Conservation (phyloP, 2,329 filamentous ascomycete species). For the Sodiomyces alkalinus region DNA sequence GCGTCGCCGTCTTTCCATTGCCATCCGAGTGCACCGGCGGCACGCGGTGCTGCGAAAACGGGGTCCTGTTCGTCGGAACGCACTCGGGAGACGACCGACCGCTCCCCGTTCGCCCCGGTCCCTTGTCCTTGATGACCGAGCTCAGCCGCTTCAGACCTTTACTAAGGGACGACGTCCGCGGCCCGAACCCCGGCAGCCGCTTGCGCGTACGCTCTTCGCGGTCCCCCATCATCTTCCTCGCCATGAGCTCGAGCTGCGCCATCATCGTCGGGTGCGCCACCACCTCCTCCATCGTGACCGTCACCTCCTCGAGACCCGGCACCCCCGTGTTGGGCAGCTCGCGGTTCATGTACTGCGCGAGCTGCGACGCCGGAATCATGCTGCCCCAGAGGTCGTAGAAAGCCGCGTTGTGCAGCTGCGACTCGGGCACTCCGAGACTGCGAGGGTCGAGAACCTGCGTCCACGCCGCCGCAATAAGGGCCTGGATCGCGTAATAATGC, state of each 20-base stretch:
- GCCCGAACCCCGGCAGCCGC: constrained; percentile 8
- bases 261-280: constrained; percentile 34
- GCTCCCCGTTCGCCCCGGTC: not conserved
- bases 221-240: constrained; percentile 8
- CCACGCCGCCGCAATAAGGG: constrained; percentile 28
- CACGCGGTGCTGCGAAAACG: not conserved
- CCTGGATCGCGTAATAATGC: constrained; percentile 24
- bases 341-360: constrained; percentile 28
- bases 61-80: not conserved
- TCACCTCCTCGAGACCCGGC: constrained; percentile 20
- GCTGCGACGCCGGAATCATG: constrained; percentile 29
- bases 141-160: constrained; percentile 5
- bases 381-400: constrained; percentile 37
- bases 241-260: constrained; percentile 29
- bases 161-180: constrained; percentile 6
- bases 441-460: constrained; percentile 24
- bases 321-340: constrained; percentile 21
- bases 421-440: constrained; percentile 21
- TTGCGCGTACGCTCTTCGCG: constrained; percentile 6
- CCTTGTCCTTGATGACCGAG: constrained; percentile 1
- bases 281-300: constrained; percentile 30
- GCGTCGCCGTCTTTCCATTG: not conserved
- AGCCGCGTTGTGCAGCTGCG: constrained; percentile 25
- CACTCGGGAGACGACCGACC: constrained; percentile 3
- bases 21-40: not conserved